A percentile compares a stretch with the other conserved stretches of the same genome.
Conservation (phyloP, 2,329 filamentous ascomycete species). For the Thelonectria blattea region DNA sequence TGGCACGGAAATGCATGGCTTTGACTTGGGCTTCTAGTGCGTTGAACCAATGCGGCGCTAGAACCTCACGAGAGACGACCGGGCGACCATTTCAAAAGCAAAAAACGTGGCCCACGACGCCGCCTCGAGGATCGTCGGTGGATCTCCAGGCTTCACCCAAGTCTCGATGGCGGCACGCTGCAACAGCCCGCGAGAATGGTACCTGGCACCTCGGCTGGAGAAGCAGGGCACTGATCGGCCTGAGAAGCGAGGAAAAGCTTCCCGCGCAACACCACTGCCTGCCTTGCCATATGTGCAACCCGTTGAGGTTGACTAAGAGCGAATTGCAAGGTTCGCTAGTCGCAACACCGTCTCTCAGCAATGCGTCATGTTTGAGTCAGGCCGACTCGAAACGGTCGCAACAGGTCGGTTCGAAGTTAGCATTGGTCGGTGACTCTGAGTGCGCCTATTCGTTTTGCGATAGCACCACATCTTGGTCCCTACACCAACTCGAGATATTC, state of each 20-base stretch:
- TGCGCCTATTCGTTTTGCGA: no score
- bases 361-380: slow-evolving; percentile 15
- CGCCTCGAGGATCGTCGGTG: slow-evolving; percentile 19
- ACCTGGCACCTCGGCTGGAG: neutral
- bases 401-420: neutral
- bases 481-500: neutral
- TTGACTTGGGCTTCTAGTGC: slow-evolving; percentile 19
- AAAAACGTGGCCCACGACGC: slow-evolving; percentile 21
- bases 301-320: neutral
- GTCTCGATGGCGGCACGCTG: neutral
- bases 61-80: slow-evolving; percentile 19
- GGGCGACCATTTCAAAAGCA: slow-evolving; percentile 18
- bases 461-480: neutral
- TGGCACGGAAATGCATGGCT: slow-evolving; percentile 3
- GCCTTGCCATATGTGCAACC: neutral
- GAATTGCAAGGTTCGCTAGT: slow-evolving; percentile 12
- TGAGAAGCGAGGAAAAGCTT: neutral
- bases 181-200: no score
- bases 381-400: neutral
- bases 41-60: slow-evolving; percentile 22
- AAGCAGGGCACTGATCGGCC: neutral
- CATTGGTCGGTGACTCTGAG: neutral
- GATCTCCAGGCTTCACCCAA: neutral
- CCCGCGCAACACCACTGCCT: neutral
- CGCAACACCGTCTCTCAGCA: slow-evolving; percentile 6